Evolutionary conservation across 805 yeast species (phyloP).

Genomic region (Hanseniaspora pseudoguilliermondii): DNA sequence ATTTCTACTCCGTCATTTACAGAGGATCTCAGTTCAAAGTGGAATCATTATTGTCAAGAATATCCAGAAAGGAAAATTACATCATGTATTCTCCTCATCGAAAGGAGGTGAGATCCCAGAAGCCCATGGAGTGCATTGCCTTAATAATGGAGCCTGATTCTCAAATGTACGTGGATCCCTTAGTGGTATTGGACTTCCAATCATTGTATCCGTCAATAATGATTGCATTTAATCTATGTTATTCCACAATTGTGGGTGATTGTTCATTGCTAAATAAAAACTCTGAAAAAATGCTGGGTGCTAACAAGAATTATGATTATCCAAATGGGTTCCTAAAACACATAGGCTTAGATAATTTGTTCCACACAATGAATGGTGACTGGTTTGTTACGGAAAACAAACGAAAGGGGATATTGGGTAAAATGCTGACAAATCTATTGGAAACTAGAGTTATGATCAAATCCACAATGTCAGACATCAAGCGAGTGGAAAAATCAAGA

Average conservation of each 20-base stretch:
- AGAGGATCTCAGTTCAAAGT: slow-evolving; percentile 92
- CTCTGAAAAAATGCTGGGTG: slow-evolving; percentile 41
- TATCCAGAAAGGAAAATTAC: slow-evolving; percentile 65
- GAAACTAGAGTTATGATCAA: slow-evolving; percentile 72
- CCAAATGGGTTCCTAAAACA: slow-evolving; percentile 42
- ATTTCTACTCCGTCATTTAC: slow-evolving; percentile 72
- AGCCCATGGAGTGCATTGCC: slow-evolving; percentile 77
- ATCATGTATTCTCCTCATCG: slow-evolving; percentile 68
- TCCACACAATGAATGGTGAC: slow-evolving; percentile 75
- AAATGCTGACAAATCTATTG: slow-evolving; percentile 72
- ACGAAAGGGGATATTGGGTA: slow-evolving; percentile 62
- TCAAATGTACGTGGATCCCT: slow-evolving; percentile 73
- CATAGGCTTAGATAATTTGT: slow-evolving; percentile 42
- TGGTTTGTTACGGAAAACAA: slow-evolving; percentile 56
- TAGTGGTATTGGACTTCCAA: slow-evolving; percentile 84
- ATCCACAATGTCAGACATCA: slow-evolving; percentile 48
- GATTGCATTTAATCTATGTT: slow-evolving; percentile 83
- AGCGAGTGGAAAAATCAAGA: slow-evolving; percentile 19
- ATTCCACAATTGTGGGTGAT: slow-evolving; percentile 57
- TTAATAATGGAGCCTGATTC: slow-evolving; percentile 87
- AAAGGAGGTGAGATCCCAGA: slow-evolving; percentile 68
- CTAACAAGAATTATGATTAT: slow-evolving; percentile 33
- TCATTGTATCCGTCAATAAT: slow-evolving; percentile 86
- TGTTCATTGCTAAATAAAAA: slow-evolving; percentile 37
- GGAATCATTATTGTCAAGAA: slow-evolving; percentile 65